Evolutionary conservation across 441 rosid species (phyloP), one percentile per base, ranked within the genome.

Genomic region (Flueggea neowawraea): DNA sequence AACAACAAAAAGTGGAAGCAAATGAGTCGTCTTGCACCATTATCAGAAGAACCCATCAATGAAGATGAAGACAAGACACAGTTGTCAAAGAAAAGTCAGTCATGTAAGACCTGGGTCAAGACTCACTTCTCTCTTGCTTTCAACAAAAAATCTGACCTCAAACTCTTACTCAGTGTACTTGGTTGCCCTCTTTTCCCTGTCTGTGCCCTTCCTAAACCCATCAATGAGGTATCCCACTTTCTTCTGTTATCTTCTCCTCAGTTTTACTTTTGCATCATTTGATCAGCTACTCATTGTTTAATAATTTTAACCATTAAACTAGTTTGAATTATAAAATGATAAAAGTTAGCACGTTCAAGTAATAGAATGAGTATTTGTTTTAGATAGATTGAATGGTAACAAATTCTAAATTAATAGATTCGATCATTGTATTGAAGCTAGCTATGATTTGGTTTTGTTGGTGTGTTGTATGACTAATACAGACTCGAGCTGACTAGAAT

Each of bases 101-200:
- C 90, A 58, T 89, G 87, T 94, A 82, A 75, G 67, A 70, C 69
- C 76, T 89, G 96, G 96, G 73, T 89, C 71, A 89, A 77, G 74
- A 53, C 79, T 58, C 91, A 79, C 61, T 72, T 85, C 50, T 73
- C 82, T 39, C 69, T 78, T 48, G 68, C 75, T 9, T 74, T 80
- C 71, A 75, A 66, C 69, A 83, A 79, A 56, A 87, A 85, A 69
- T 71, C 91, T 53, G 78, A 87, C 51, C 78, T 80, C 69, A 87
- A 78, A 64, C 73, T 80, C 67, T 90, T 89, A 61, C 63, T 89
- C 3, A 85, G 96, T 68, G 96, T 89, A 73, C 81, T 89, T 41
- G 96, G 84, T 52, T 89, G 96, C 71, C 96, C 96, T 67, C 94
- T 87, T 63, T 89, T 89, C 70, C 96, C 96, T 13, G 78, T 87